Conservation (phyloP, 192 early-diverging fungal species). For the Coemansia sp. region DNA sequence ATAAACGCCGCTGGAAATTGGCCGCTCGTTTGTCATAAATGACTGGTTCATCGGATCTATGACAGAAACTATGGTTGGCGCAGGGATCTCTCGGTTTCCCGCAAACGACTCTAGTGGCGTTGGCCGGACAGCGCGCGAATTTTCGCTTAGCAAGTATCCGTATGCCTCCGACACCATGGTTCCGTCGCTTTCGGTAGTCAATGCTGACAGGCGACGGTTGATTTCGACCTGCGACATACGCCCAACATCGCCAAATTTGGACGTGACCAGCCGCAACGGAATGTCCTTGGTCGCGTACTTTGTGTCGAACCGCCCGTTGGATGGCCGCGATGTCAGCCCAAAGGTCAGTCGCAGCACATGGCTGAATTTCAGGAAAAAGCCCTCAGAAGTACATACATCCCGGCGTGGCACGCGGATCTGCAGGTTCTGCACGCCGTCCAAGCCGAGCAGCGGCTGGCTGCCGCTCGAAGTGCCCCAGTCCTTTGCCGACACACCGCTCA, state of each 20-base stretch:
- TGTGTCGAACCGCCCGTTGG: conserved; percentile 32
- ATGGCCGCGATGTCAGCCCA: conserved; percentile 40
- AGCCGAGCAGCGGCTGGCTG: conserved; percentile 17
- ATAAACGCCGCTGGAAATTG: conserved; percentile 13
- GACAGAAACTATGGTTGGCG: conserved; percentile 21
- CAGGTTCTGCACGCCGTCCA: conserved; percentile 42
- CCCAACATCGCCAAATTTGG: conserved; percentile 52
- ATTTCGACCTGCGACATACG: conserved; percentile 50
- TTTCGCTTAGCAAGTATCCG: conserved; percentile 47
- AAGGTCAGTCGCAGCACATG: conserved; percentile 51
- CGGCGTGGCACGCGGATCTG: conserved; percentile 48
- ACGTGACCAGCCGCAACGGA: conserved; percentile 46
- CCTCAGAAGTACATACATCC: conserved; percentile 51
- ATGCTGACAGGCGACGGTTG: conserved; percentile 44
- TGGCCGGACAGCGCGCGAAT: conserved; percentile 30
- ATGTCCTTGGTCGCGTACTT: conserved; percentile 48
- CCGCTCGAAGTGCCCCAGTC: conserved; percentile 28
- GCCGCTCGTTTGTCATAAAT: conserved; percentile 16
- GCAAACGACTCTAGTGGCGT: conserved; percentile 28
- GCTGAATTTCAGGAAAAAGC: conserved; percentile 34
- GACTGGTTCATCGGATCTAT: conserved; percentile 5
- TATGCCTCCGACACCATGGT: conserved; percentile 42
- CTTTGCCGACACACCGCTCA: conserved; percentile 9
- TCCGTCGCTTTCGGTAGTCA: conserved; percentile 46
- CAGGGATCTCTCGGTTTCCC: conserved; percentile 18